A percentile compares a stretch with the other conserved stretches of the same genome.
Conservation (phyloP, 176 grass and related monocot species). For the Musa acuminata region DNA sequence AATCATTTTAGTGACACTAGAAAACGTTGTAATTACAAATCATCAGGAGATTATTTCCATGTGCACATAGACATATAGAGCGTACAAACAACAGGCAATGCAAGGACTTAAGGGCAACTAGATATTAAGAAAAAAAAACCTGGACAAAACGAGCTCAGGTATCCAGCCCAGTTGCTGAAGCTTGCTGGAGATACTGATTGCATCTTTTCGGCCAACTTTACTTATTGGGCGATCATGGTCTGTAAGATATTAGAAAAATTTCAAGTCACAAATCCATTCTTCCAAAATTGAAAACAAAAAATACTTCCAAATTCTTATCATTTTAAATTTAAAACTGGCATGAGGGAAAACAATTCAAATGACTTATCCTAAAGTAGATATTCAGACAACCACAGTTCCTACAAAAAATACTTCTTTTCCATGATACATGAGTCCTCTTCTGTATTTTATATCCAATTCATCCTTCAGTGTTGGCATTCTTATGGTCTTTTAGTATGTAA, state of each 20-base stretch:
- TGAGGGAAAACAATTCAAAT: neutral
- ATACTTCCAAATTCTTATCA: neutral
- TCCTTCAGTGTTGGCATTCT: neutral
- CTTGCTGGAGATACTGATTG: constrained; percentile 65
- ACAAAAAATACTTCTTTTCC: neutral
- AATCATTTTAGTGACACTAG: no score
- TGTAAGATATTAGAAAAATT: constrained; percentile 16
- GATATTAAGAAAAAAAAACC: constrained; percentile 31
- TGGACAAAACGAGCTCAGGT: constrained; percentile 81
- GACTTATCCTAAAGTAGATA: neutral
- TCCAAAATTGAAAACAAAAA: constrained; percentile 6
- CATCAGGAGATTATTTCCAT: neutral
- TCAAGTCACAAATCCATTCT: constrained; percentile 6
- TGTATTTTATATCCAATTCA: neutral
- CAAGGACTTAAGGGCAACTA: neutral
- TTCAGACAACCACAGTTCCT: neutral
- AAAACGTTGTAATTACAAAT: no score
- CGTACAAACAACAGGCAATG: neutral
- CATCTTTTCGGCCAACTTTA: constrained; percentile 53
- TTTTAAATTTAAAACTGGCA: no score
- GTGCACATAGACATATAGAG: neutral
- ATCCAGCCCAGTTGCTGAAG: constrained; percentile 83
- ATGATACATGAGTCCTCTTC: neutral
- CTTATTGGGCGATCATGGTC: constrained; percentile 88
- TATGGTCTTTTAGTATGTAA: neutral